These are phyloP conservation scores for Blastobotrys aristatus DNA, from an alignment of 1,139 yeast species.

Conservation along the genomic window DNA sequence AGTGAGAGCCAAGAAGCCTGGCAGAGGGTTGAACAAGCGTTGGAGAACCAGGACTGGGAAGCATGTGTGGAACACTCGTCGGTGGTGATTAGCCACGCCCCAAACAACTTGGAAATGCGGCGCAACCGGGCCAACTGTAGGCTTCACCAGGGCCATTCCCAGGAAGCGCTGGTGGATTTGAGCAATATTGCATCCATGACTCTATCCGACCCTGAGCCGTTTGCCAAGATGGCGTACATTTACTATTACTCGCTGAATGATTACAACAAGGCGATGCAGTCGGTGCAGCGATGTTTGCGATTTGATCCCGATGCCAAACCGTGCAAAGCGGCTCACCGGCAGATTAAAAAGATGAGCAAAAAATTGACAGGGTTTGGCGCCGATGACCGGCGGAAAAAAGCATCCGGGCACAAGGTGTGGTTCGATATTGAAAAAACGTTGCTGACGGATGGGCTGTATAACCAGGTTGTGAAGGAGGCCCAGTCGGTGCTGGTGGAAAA, in stretches of 20 bases:
- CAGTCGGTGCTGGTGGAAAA: conserved; percentile 10
- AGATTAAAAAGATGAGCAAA: conserved; percentile 40
- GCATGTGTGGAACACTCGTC: conserved; percentile 30
- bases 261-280: conserved; percentile 45
- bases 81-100: conserved; percentile 32
- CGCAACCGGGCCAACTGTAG: conserved; percentile 33
- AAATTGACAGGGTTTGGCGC: conserved; percentile 20
- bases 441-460: conserved; percentile 19
- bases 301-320: conserved; percentile 58
- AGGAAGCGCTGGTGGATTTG: conserved; percentile 35
- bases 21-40: conserved; percentile 18
- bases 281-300: conserved; percentile 57
- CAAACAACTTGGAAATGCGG: conserved; percentile 27
- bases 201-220: conserved; percentile 28
- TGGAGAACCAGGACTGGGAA: conserved; percentile 23
- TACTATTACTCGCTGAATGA: conserved; percentile 49
- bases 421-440: conserved; percentile 23
- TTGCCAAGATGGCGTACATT: conserved; percentile 37
- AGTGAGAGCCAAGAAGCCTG: conserved; percentile 2
- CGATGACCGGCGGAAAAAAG: conserved; percentile 20
- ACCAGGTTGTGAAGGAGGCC: conserved; percentile 18
- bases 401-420: conserved; percentile 39
- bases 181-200: conserved; percentile 25
- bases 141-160: conserved; percentile 28
- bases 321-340: conserved; percentile 49